Evolutionary conservation across 179 eudicot genomes (phyloP), one percentile per base, ranked within the genome.

Genomic region (Beta corolliflora): DNA sequence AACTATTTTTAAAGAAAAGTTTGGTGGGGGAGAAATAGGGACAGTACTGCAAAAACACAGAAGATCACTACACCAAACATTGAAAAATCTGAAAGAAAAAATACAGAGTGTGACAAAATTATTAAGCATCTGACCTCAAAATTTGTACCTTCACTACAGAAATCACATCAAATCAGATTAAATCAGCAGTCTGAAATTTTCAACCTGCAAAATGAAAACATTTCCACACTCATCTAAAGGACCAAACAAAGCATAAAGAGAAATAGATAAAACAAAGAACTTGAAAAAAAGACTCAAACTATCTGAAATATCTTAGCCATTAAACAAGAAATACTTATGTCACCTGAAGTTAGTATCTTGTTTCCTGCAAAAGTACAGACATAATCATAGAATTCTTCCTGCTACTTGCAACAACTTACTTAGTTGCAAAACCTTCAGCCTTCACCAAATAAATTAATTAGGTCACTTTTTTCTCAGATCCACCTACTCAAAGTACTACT

Each of bases 41-140:
- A 36, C 41, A 45, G 54, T 61, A 73, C 36, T 55, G 53, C 36
- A 54, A 31, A 25, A 73, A 73, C 77, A n/a, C n/a, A n/a, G n/a
- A n/a, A n/a, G n/a, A n/a, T n/a, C n/a, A n/a, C n/a, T n/a, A n/a
- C n/a, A n/a, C n/a, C n/a, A n/a, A n/a, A n/a, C 18, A 66, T 18
- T 58, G n/a, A 69, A 53, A 14, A 19, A 14, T 64, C 41, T 48
- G 4, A 48, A 3, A 52, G 7, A 46, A 21, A 46, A 58, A 46
- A 36, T 36, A 36, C 1, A 36, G 41, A 36, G 63, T 6, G 52
- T 29, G 64, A 46, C 67, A 56, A 68, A 58, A 58, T 76, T 19
- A 75, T 81, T 41, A 54, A 79, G 70, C 12, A 79, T 23, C 75
- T 81, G 69, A 81, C 83, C 83, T 81, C 23, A 52, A 54, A 73